Evolutionary conservation across 2,329 filamentous ascomycete genomes (phyloP).

Genomic region (Tolypocladium pustulatum): DNA sequence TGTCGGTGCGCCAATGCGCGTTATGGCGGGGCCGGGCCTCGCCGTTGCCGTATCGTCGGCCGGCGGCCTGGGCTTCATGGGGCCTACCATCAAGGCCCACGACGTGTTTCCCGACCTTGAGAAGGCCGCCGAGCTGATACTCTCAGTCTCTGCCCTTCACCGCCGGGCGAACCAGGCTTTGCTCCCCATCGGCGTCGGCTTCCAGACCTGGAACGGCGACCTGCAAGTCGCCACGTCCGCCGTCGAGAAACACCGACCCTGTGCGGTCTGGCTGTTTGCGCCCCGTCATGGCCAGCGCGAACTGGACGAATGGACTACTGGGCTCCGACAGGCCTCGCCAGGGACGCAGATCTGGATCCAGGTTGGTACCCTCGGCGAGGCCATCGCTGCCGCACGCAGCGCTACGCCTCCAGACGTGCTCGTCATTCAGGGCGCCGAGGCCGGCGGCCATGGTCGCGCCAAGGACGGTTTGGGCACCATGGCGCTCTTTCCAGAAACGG

Average conservation of each 20-base stretch:
- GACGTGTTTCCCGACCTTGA: conserved; percentile 19
- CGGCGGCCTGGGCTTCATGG: conserved; percentile 52
- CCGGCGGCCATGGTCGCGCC: conserved; percentile 40
- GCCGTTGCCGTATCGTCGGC: conserved; percentile 57
- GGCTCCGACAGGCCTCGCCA: conserved; percentile 27
- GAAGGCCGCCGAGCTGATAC: conserved; percentile 13
- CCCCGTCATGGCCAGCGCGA: conserved; percentile 24
- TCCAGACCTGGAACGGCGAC: conserved; percentile 32
- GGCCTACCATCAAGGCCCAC: conserved; percentile 23
- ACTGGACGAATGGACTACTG: conserved; percentile 31
- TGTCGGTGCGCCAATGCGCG: conserved; percentile 57
- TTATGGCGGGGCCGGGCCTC: conserved; percentile 44
- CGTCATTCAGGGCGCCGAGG: conserved; percentile 42
- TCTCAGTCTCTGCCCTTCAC: conserved; percentile 5
- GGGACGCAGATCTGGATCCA: conserved; percentile 42
- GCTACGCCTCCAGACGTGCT: conserved; percentile 33
- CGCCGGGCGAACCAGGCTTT: conserved; percentile 1
- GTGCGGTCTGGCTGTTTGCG: conserved; percentile 38
- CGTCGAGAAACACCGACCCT: conserved; percentile 19
- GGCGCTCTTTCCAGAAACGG: conserved; percentile 38
- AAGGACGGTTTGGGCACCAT: conserved; percentile 32
- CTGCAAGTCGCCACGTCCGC: conserved; percentile 18
- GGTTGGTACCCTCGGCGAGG: conserved; percentile 36
- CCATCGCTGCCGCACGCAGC: conserved; percentile 26
- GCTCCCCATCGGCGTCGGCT: conserved; percentile 36